Evolutionary conservation across 495 filamentous ascomycete species (phyloP).

Genomic region (Pseudotulostoma volvatum): DNA sequence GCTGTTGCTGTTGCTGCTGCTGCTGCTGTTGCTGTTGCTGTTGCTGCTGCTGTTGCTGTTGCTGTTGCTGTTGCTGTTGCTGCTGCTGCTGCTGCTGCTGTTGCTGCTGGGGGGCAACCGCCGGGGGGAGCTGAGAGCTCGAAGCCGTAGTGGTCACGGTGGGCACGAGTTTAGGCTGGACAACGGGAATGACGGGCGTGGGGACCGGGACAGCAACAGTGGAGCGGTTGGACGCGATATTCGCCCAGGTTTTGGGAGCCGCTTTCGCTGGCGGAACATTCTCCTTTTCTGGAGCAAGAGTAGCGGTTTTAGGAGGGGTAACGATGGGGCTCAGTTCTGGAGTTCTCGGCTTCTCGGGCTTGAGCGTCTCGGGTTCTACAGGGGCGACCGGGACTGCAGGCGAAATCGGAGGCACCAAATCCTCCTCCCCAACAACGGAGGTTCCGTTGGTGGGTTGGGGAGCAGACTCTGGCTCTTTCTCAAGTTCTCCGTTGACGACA

Average conservation of each 20-base stretch:
- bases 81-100: slow-evolving; percentile 22
- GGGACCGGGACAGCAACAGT: slow-evolving; percentile 6
- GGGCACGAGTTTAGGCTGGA: neutral
- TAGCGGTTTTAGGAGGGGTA: slow-evolving; percentile 21
- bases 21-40: slow-evolving; percentile 17
- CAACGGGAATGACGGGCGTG: neutral
- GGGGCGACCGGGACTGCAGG: slow-evolving; percentile 18
- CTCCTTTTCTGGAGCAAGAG: slow-evolving; percentile 35
- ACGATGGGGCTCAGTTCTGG: slow-evolving; percentile 33
- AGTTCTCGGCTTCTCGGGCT: slow-evolving; percentile 35
- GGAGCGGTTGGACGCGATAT: slow-evolving; percentile 38
- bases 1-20: slow-evolving; percentile 17
- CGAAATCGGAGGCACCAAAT: slow-evolving; percentile 10
- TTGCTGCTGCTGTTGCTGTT: slow-evolving; percentile 22
- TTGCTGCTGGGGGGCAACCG: neutral
- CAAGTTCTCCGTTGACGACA: slow-evolving; percentile 17
- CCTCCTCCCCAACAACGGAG: slow-evolving; percentile 14
- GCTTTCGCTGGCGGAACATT: slow-evolving; percentile 32
- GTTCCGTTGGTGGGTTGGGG: slow-evolving; percentile 32
- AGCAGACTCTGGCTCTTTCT: slow-evolving; percentile 15
- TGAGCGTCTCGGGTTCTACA: slow-evolving; percentile 31
- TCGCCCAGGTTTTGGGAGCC: slow-evolving; percentile 82
- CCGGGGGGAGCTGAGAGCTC: too few species aligned
- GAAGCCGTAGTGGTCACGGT: too few species aligned
- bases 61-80: slow-evolving; percentile 22